Evolutionary conservation across 345 rosid species (phyloP).

Genomic region (Corchorus olitorius): DNA sequence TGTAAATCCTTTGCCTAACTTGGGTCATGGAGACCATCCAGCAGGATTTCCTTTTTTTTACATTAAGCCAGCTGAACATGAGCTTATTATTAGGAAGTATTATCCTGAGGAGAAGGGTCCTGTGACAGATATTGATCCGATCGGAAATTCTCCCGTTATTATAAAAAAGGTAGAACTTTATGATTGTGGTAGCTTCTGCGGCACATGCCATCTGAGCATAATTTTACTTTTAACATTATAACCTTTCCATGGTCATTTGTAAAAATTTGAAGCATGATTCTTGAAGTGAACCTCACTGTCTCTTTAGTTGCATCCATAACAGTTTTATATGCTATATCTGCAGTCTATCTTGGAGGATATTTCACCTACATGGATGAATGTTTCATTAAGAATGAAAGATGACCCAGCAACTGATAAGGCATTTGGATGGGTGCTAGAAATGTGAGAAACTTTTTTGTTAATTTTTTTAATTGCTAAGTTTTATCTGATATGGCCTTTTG

Average conservation of each 20-base stretch:
- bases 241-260: neutral
- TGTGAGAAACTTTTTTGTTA: constrained; percentile 42
- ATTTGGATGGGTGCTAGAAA: constrained; percentile 90
- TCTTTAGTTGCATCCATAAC: neutral
- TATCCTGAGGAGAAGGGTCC: constrained; percentile 76
- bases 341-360: constrained; percentile 64
- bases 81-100: constrained; percentile 58
- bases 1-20: constrained; percentile 70
- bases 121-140: constrained; percentile 61
- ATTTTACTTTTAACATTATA: neutral
- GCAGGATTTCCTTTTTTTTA: constrained; percentile 78
- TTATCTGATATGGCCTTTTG: constrained; percentile 13
- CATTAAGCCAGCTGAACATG: constrained; percentile 60
- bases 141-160: constrained; percentile 83
- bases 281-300: neutral
- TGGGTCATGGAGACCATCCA: constrained; percentile 58
- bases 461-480: neutral
- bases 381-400: constrained; percentile 75
- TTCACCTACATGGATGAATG: constrained; percentile 80
- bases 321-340: constrained; percentile 16
- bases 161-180: constrained; percentile 54
- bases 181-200: neutral
- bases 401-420: constrained; percentile 70
- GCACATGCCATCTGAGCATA: constrained; percentile 6
- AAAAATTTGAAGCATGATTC: neutral